Conservation (phyloP, 2,329 filamentous ascomycete species). For the Colletotrichum filicis region DNA sequence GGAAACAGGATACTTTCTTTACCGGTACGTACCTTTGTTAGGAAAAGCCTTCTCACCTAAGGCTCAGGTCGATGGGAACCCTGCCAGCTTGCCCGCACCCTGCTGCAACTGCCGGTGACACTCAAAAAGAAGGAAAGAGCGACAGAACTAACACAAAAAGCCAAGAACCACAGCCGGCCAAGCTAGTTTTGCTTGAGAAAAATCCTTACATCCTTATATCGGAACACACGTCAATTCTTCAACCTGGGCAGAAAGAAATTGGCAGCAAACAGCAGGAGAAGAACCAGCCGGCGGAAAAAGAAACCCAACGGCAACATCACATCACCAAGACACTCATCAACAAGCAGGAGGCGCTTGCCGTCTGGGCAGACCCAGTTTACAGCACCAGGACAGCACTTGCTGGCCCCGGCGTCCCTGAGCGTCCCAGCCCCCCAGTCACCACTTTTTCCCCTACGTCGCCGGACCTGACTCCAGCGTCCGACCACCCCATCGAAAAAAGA, state of each 20-base stretch:
- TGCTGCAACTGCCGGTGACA: slow-evolving; percentile 8
- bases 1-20: not conserved
- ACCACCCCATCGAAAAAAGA: slow-evolving; percentile 19
- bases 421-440: slow-evolving; percentile 14
- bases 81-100: not conserved
- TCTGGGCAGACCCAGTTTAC: slow-evolving; percentile 16
- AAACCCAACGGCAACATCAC: slow-evolving; percentile 21
- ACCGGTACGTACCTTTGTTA: not conserved
- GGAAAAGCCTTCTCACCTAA: not conserved
- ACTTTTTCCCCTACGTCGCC: not conserved
- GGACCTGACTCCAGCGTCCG: not conserved
- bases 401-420: not conserved
- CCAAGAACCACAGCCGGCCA: not conserved
- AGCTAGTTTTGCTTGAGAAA: not conserved
- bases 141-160: not conserved
- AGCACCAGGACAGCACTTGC: not conserved
- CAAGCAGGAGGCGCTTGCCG: slow-evolving; percentile 20
- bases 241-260: not conserved
- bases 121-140: not conserved
- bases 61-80: not conserved
- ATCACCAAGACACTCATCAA: slow-evolving; percentile 23
- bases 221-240: not conserved
- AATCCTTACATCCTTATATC: not conserved
- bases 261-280: not conserved
- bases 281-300: slow-evolving; percentile 20